Evolutionary conservation across 163 green algal genomes (phyloP).

Genomic region (Scenedesmus sp.): DNA sequence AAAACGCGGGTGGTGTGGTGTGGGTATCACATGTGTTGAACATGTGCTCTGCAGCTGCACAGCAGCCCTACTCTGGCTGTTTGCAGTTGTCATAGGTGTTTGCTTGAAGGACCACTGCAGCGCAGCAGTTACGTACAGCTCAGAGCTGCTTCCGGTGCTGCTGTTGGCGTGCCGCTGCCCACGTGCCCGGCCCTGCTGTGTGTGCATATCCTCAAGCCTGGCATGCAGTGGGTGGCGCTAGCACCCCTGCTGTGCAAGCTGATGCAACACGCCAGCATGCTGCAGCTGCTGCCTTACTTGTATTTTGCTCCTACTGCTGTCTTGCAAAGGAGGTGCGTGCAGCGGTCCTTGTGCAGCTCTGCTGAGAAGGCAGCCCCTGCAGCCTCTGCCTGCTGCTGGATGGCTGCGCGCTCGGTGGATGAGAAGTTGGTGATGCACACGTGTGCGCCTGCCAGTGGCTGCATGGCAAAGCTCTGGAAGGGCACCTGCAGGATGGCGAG

Average conservation of each 20-base stretch:
- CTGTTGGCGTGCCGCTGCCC: not conserved
- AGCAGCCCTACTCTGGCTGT: not conserved
- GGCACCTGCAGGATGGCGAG: not conserved
- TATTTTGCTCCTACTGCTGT: constrained; percentile 20
- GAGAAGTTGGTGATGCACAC: constrained; percentile 44
- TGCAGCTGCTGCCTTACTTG: constrained; percentile 26
- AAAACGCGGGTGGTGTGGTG: not conserved
- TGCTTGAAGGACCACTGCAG: not conserved
- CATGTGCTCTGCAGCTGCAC: not conserved
- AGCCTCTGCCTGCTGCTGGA: not conserved
- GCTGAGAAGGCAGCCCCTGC: constrained; percentile 16
- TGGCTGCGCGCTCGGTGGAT: not conserved
- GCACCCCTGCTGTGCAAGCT: not conserved
- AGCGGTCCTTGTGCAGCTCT: constrained; percentile 45
- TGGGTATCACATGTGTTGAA: not conserved
- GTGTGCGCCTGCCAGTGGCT: constrained; percentile 31
- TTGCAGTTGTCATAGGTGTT: not conserved
- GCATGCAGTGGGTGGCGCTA: not conserved
- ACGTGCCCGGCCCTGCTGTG: not conserved
- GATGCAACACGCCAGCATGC: not conserved
- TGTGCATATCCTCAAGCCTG: not conserved
- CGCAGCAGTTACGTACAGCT: too few species aligned
- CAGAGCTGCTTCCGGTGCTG: not conserved
- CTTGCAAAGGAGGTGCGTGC: constrained; percentile 46
- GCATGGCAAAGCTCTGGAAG: not conserved